A percentile compares a stretch with the other conserved stretches of the same genome.
These are phyloP conservation scores for Epithele typhae DNA, from an alignment of 768 basidiomycete species.

Conservation along the genomic window DNA sequence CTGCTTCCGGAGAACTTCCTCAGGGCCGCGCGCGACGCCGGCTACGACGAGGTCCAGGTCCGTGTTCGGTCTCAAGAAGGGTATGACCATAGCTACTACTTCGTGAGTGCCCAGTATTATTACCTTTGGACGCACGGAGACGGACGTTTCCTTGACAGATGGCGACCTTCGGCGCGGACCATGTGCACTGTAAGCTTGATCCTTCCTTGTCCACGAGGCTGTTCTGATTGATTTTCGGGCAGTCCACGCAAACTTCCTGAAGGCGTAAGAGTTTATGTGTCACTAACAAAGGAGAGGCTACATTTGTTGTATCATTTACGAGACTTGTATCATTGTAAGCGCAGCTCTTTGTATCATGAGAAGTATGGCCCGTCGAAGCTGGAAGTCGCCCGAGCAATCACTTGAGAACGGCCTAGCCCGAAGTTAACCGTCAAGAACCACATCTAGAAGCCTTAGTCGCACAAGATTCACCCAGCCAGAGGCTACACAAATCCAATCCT, in stretches of 20 bases:
- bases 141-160: conserved; percentile 43
- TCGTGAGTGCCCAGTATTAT: conserved; percentile 41
- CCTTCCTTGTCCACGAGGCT: conserved; percentile 11
- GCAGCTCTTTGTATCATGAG: conserved; percentile 1
- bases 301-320: conserved; percentile 10
- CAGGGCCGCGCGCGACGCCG: conserved; percentile 68
- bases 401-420: too few species aligned
- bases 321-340: conserved; percentile 10
- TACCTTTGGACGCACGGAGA: neutral
- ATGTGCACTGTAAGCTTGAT: conserved; percentile 71
- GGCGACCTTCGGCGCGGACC: conserved; percentile 85
- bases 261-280: too few species aligned
- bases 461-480: neutral
- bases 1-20: conserved; percentile 88
- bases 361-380: too few species aligned
- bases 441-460: neutral
- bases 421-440: too few species aligned
- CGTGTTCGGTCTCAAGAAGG: conserved; percentile 74
- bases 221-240: conserved; percentile 16
- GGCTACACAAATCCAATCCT: conserved; percentile 33
- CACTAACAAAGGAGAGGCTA: too few species aligned
- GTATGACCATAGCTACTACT: conserved; percentile 90
- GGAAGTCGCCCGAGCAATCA: too few species aligned
- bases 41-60: conserved; percentile 72
- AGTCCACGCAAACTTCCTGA: conserved; percentile 89